Percentiles rank a stretch among this genome's conserved stretches.
These are phyloP conservation scores for Corylus heterophylla DNA, from an alignment of 306 rosid species.

Conservation along the genomic window DNA sequence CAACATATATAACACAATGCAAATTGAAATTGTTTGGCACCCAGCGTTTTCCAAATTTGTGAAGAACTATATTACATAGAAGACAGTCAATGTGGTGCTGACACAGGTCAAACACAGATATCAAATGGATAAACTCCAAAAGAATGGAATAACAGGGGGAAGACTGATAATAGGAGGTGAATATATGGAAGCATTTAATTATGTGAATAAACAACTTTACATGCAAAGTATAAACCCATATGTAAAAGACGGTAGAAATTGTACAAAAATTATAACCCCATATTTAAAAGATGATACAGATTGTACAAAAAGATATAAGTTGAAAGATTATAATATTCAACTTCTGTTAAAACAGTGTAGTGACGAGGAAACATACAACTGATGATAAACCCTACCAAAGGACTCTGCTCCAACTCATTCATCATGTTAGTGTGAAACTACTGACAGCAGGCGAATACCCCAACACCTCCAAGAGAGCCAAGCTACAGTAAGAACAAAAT, in stretches of 20 bases:
- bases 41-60: neutral
- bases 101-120: neutral
- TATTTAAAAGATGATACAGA: neutral
- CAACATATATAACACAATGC: neutral
- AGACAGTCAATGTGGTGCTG: neutral
- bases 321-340: neutral
- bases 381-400: constrained; percentile 9
- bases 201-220: neutral
- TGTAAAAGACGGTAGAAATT: neutral
- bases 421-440: constrained; percentile 7
- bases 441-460: neutral
- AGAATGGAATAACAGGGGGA: neutral
- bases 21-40: neutral
- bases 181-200: neutral
- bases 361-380: constrained; percentile 26
- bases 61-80: neutral
- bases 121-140: neutral
- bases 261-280: neutral
- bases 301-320: neutral
- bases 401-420: constrained; percentile 9
- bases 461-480: constrained; percentile 1
- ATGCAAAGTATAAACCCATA: neutral
- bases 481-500: neutral
- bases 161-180: neutral
- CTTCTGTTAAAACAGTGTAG: constrained; percentile 9